These are phyloP conservation scores for Leucocoprinus leucothites DNA, from an alignment of 768 basidiomycete species.

Conservation along the genomic window DNA sequence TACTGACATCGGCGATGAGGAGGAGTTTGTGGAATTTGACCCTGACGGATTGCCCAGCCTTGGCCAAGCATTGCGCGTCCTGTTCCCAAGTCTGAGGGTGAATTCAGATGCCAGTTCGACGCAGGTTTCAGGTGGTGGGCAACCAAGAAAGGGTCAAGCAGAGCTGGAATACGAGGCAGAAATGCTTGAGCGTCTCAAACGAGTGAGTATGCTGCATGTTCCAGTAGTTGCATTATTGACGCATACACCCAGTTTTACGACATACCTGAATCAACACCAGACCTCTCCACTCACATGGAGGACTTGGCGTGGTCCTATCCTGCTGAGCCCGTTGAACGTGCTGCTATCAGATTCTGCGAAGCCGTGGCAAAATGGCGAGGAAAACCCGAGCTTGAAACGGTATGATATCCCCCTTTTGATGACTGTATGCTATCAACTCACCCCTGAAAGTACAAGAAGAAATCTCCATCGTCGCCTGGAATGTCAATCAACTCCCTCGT, in stretches of 20 bases:
- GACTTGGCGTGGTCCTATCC: slow-evolving; percentile 77
- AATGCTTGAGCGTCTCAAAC: slow-evolving; percentile 68
- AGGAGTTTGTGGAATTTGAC: slow-evolving; percentile 57
- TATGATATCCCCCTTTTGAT: slow-evolving; percentile 27
- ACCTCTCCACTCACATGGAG: slow-evolving; percentile 79
- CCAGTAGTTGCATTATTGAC: neutral
- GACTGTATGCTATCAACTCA: slow-evolving; percentile 13
- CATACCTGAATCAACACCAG: slow-evolving; percentile 66
- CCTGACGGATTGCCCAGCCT: slow-evolving; percentile 76
- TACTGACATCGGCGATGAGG: slow-evolving; percentile 24
- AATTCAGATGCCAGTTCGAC: neutral
- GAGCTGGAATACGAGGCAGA: slow-evolving; percentile 74
- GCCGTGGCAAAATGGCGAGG: slow-evolving; percentile 81
- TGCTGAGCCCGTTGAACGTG: slow-evolving; percentile 77
- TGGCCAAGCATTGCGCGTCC: slow-evolving; percentile 58
- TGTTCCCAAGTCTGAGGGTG: slow-evolving; percentile 58
- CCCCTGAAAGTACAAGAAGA: slow-evolving; percentile 56
- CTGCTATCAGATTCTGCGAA: slow-evolving; percentile 76
- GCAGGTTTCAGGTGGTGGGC: slow-evolving; percentile 2
- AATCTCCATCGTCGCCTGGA: slow-evolving; percentile 24
- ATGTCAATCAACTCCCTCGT: slow-evolving; percentile 67
- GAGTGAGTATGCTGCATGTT: slow-evolving; percentile 43
- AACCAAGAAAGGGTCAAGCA: slow-evolving; percentile 31
- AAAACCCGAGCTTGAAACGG: slow-evolving; percentile 80
- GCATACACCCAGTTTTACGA: slow-evolving; percentile 61